Evolutionary conservation across 2,329 filamentous ascomycete species (phyloP).

Genomic region (Pleochaeta shiraiana): DNA sequence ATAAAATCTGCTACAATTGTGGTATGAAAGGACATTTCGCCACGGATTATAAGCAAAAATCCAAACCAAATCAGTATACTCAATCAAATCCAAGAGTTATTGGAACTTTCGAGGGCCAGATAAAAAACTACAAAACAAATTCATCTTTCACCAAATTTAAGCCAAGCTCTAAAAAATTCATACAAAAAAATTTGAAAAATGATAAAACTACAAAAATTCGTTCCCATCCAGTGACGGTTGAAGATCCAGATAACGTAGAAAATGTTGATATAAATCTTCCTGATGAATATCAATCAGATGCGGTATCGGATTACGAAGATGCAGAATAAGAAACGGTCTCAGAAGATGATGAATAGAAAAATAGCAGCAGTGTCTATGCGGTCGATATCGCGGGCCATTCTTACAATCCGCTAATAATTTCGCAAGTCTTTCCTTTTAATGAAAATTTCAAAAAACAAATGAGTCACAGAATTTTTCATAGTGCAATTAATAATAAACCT

Average conservation of each 20-base stretch:
- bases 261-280: too few relatives aligned
- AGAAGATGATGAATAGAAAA: too few relatives aligned
- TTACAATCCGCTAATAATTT: too few relatives aligned
- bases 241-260: too few relatives aligned
- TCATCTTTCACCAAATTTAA: background rate
- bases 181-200: background rate
- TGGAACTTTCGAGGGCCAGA: background rate
- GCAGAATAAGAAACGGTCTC: too few relatives aligned
- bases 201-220: background rate
- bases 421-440: too few relatives aligned
- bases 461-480: background rate
- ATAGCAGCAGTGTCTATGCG: too few relatives aligned
- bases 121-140: background rate
- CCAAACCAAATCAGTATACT: background rate
- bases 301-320: too few relatives aligned
- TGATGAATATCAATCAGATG: too few relatives aligned
- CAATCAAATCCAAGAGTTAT: background rate
- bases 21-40: background rate
- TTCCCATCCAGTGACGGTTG: background rate
- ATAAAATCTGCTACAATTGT: slow-evolving; percentile 1
- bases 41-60: background rate
- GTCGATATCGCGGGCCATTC: too few relatives aligned
- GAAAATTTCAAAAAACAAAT: background rate
- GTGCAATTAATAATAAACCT: background rate
- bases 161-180: background rate